A percentile compares a stretch with the other conserved stretches of the same genome.
phyloP scores from a whole-genome alignment of 202 grass and related monocot genomes.

The Carex arenaria region DNA sequence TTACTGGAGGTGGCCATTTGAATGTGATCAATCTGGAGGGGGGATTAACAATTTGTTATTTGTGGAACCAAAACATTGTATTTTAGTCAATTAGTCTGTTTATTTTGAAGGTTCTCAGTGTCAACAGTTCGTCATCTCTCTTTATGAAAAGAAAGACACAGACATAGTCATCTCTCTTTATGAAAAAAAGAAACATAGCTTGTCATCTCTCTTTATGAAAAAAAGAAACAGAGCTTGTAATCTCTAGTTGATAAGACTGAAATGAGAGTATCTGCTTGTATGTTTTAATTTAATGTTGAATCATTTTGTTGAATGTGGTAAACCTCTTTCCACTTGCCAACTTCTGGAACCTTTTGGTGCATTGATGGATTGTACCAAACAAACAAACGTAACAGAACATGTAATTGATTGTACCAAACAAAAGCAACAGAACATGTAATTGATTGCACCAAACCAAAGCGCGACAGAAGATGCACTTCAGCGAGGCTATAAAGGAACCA shows the following conservation, averaged over 20 bases:
- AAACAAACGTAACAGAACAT: background rate
- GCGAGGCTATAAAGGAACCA: background rate
- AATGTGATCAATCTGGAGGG: background rate
- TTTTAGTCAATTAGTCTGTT: slow-evolving; percentile 1
- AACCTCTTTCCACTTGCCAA: background rate
- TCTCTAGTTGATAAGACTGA: background rate
- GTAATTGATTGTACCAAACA: background rate
- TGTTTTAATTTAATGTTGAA: background rate
- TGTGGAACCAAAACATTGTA: background rate
- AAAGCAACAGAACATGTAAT: background rate
- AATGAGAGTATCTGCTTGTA: background rate
- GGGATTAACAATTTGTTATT: slow-evolving; percentile 7
- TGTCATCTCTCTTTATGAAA: background rate
- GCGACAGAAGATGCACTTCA: background rate
- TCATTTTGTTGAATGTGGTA: background rate
- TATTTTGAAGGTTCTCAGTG: background rate
- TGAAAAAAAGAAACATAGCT: background rate
- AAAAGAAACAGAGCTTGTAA: background rate
- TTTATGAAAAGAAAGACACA: background rate
- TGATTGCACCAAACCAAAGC: slow-evolving; percentile 2
- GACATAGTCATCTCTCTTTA: background rate
- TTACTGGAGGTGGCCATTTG: background rate
- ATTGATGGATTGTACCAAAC: background rate
- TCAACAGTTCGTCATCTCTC: background rate
- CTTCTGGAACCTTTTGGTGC: background rate